These are phyloP conservation scores for Erythrophleum ivorense DNA, from an alignment of 331 rosid genomes.

Conservation along the genomic window DNA sequence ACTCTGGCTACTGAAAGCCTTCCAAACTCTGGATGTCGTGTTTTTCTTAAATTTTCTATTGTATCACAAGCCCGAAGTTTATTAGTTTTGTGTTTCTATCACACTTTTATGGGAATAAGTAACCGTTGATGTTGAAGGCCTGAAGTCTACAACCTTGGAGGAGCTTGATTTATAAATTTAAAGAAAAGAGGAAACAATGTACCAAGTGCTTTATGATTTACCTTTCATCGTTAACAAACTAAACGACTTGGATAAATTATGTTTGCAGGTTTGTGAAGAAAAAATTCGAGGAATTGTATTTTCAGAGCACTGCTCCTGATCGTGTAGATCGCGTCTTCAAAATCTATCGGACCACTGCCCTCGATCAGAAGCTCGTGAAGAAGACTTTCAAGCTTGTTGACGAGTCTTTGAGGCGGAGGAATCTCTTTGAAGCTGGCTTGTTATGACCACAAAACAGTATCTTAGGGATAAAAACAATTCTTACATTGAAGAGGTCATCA, in stretches of 20 bases:
- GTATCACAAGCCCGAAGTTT: conserved; percentile 21
- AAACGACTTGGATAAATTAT: conserved; percentile 1
- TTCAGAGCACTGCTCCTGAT: conserved; percentile 89
- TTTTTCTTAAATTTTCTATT: conserved; percentile 47
- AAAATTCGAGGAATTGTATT: conserved; percentile 92
- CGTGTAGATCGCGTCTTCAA: conserved; percentile 92
- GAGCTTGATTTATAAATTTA: conserved; percentile 26
- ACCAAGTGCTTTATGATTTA: conserved; percentile 15
- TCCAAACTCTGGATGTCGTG: conserved; percentile 53
- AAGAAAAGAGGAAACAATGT: conserved; percentile 54
- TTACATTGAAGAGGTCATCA: conserved; percentile 49
- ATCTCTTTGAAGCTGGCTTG: conserved; percentile 95
- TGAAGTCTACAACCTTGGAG: neutral
- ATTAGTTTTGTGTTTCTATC: neutral
- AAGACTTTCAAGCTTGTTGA: conserved; percentile 99
- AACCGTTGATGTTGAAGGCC: conserved; percentile 48
- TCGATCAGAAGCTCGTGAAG: conserved; percentile 98
- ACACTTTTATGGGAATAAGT: neutral
- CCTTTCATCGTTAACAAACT: neutral
- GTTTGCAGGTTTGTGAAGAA: conserved; percentile 91
- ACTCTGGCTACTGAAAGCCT: conserved; percentile 50
- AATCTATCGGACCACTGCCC: conserved; percentile 94
- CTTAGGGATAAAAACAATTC: conserved; percentile 32
- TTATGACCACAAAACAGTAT: conserved; percentile 62
- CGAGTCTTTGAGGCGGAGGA: conserved; percentile 93